Evolutionary conservation across 768 basidiomycete genomes (phyloP), one percentile per base, ranked within the genome.

Genomic region (Mycena sanguinolenta): DNA sequence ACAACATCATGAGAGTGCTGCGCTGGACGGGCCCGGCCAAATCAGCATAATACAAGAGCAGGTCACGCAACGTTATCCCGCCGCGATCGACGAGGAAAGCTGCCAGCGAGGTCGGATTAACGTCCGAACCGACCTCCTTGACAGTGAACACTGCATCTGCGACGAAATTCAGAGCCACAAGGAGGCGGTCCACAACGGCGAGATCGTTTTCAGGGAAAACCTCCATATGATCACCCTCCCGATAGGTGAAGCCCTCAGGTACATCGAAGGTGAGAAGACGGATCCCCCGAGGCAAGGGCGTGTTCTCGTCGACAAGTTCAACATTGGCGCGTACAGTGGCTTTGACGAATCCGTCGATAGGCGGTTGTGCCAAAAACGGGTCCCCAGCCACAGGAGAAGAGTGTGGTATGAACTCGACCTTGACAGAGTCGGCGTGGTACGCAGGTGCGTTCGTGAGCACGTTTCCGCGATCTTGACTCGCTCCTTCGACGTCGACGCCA

Each of bases 181-280:
- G 63, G 5, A 72, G 67, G 21, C 50, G 60, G 9, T 72, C 71
- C 21, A 72, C 71, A 17, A 72, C 27, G 25, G 42, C 71, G 16
- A 27, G 63, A 23, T 72, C 52, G 57, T 72, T 72, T 53, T 72
- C 71, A 0, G 71, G 71, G 44, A 72, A 68, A 6, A 72, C 67
- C 32, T 68, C 66, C 62, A 72, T 60, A 61, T 72, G 71, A 19
- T 72, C 71, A 21, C 71, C 71, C 17, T 64, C 71, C 3, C 71
- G 71, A n/a, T 72, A 72, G 3, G n/a, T 36, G 32, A 68, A 72
- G 9, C 34, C 58, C 8, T 67, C 52, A 4, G 71, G 71, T 17
- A 72, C 28, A 10, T 67, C 71, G 34, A 72, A 57, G 39, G 50
- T 49, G 62, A 72, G 44, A 8, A 65, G 71, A 4, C 71, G 71